Base-by-base conservation (phyloP, 306 rosid species). In the Coriaria nepalensis region DNA sequence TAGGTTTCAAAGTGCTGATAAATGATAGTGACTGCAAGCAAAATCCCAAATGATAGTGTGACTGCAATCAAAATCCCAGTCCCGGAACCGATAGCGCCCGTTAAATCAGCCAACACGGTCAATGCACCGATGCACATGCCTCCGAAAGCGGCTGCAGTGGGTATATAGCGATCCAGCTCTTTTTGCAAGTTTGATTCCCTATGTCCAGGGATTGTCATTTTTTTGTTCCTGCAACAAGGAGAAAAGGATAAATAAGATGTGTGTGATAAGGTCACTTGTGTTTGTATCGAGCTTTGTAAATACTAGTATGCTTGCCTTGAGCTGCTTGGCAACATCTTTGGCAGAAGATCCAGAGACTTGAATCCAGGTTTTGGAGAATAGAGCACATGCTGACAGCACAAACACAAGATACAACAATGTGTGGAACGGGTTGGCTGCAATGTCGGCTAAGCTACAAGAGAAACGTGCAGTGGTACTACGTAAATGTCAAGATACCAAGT, bases 331-430 rank as follows among this genome's bases (percentile, higher is more conserved):
- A 59, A 87, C 96, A 73, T 87, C 96, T 58, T 44, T 78, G 10
- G 96, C 96, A 67, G 94, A 87, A 14, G 96, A 87, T 56, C 96
- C 96, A 13, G 94, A 87, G 54, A 87, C 96, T 77, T 87, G 94
- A 61, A 87, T 87, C 96, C 96, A 87, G 14, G 94, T 83, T 68
- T 87, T 87, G 4, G 96, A 87, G 79, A 87, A 83, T 56, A 83
- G 64, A 35, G 96, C 96, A 53, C 96, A 87, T 0, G 94, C 96
- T 6, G 94, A 64, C 59, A 87, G 65, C 96, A 87, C 83, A 64
- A 87, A 87, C n/a, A 78, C 76, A 6, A 87, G 72, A 69, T 87
- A 87, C 77, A 87, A 83, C 64, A 87, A 45, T 0, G 94, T 94
- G 51, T 87, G 96, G 73, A 76, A 87, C 35, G 96, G 96, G 65